These are phyloP conservation scores for Penicillium lividum DNA, from an alignment of 495 filamentous ascomycete species.

Conservation along the genomic window DNA sequence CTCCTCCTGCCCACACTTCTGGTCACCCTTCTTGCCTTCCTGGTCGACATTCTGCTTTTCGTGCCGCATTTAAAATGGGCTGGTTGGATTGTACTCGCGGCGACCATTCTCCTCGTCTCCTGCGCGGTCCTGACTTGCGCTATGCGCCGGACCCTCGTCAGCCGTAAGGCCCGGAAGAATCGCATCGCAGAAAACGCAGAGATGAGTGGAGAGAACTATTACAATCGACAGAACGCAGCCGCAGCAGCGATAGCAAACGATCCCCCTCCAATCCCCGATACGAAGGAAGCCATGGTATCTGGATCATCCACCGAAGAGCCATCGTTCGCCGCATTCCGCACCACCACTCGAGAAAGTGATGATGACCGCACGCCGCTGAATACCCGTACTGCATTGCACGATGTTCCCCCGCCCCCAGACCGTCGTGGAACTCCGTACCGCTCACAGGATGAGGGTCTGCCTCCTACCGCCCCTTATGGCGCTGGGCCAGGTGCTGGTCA, in stretches of 20 bases:
- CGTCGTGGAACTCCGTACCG: constrained; percentile 35
- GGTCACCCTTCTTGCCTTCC: constrained; percentile 81
- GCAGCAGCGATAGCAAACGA: constrained; percentile 35
- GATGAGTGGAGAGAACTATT: constrained; percentile 93
- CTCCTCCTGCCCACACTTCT: constrained; percentile 83
- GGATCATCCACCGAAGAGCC: constrained; percentile 57
- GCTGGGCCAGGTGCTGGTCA: constrained; percentile 40
- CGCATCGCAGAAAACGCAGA: constrained; percentile 90
- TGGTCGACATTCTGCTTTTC: constrained; percentile 95
- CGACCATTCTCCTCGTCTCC: constrained; percentile 81
- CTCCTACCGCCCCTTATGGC: constrained; percentile 40
- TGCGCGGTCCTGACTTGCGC: constrained; percentile 88
- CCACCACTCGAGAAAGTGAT: constrained; percentile 59
- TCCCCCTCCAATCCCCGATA: constrained; percentile 47
- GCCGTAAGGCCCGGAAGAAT: constrained; percentile 86
- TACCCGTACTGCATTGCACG: constrained; percentile 44
- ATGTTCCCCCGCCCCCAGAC: constrained; percentile 19
- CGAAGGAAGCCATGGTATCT: constrained; percentile 54
- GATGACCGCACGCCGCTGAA: constrained; percentile 89
- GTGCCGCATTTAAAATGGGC: constrained; percentile 93
- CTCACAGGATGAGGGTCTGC: constrained; percentile 66
- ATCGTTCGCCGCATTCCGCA: constrained; percentile 77
- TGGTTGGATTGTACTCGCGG: constrained; percentile 90
- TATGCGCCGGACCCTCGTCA: constrained; percentile 94
- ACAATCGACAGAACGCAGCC: constrained; percentile 66